Percentiles rank a stretch among this genome's conserved stretches.
phyloP scores from a whole-genome alignment of 805 yeast genomes.

The Metschnikowia arizonensis region DNA sequence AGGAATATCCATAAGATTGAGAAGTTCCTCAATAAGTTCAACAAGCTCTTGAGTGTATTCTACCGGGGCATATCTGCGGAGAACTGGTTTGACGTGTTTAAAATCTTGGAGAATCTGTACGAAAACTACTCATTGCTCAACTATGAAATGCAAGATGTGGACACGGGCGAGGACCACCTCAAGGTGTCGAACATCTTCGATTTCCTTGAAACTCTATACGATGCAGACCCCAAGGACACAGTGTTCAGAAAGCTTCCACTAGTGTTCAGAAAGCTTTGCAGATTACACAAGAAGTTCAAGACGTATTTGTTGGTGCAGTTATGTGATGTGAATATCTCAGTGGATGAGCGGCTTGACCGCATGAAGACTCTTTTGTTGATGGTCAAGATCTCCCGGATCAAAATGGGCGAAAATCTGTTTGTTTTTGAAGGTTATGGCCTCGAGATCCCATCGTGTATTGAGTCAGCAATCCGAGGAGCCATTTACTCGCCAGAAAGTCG shows the following conservation, averaged over 20 bases:
- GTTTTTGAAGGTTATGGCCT: conserved; percentile 35
- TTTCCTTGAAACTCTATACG: conserved; percentile 62
- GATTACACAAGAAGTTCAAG: conserved; percentile 63
- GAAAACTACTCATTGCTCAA: conserved; percentile 57
- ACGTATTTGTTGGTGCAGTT: conserved; percentile 62
- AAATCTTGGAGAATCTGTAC: conserved; percentile 66
- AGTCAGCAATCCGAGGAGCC: conserved; percentile 70
- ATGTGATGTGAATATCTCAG: conserved; percentile 54
- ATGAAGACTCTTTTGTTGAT: conserved; percentile 67
- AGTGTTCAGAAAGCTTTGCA: conserved; percentile 61
- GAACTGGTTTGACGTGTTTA: conserved; percentile 79
- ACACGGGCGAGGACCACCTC: conserved; percentile 50
- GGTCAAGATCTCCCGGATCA: conserved; percentile 59
- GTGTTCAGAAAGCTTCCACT: conserved; percentile 54
- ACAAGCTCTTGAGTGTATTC: conserved; percentile 54
- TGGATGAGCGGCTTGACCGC: conserved; percentile 57
- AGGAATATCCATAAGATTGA: conserved; percentile 49
- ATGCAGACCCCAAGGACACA: conserved; percentile 38
- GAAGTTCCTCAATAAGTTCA: conserved; percentile 58
- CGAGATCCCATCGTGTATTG: conserved; percentile 74
- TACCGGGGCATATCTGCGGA: conserved; percentile 54
- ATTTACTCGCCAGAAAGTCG: conserved; percentile 80
- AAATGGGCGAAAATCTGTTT: conserved; percentile 53
- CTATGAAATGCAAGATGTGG: conserved; percentile 40
- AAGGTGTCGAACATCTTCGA: conserved; percentile 63